These are phyloP conservation scores for Iberis amara DNA, from an alignment of 441 rosid genomes.

Conservation along the genomic window DNA sequence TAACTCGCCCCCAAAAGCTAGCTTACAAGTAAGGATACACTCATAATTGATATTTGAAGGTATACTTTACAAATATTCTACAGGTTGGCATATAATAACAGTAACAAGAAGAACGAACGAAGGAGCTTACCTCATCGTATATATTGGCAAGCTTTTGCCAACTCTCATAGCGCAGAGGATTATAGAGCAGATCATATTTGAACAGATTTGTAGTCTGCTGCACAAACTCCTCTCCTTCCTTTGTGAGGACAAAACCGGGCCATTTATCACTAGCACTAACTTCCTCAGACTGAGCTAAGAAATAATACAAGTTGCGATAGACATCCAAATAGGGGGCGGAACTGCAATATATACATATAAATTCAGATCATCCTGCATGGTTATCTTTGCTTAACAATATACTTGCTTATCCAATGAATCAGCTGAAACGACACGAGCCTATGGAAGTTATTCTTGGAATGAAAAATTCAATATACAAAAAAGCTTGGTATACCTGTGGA, in stretches of 20 bases:
- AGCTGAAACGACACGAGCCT: constrained; percentile 11
- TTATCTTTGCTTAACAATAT: constrained; percentile 12
- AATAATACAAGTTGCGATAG: constrained; percentile 81
- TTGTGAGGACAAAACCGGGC: constrained; percentile 98
- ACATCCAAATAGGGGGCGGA: constrained; percentile 81
- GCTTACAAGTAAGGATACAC: background rate
- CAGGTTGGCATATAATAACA: constrained; percentile 19
- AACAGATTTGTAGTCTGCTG: constrained; percentile 87
- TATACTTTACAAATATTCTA: constrained; percentile 4
- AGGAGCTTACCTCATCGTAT: constrained; percentile 84
- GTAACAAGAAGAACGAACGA: constrained; percentile 18
- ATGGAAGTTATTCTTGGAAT: constrained; percentile 16
- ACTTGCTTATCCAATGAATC: constrained; percentile 11
- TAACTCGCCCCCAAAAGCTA: constrained; percentile 12
- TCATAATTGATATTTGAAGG: constrained; percentile 20
- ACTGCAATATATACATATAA: constrained; percentile 45
- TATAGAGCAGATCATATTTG: constrained; percentile 86
- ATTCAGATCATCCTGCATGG: constrained; percentile 13
- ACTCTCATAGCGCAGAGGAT: constrained; percentile 90
- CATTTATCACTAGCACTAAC: constrained; percentile 96
- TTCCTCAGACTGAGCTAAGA: constrained; percentile 90
- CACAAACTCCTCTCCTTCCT: constrained; percentile 98
- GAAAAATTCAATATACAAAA: constrained; percentile 4
- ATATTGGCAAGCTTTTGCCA: constrained; percentile 95
- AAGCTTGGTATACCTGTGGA: constrained; percentile 46